Conservation (phyloP, 257 asterid species). For the Lycium barbarum region DNA sequence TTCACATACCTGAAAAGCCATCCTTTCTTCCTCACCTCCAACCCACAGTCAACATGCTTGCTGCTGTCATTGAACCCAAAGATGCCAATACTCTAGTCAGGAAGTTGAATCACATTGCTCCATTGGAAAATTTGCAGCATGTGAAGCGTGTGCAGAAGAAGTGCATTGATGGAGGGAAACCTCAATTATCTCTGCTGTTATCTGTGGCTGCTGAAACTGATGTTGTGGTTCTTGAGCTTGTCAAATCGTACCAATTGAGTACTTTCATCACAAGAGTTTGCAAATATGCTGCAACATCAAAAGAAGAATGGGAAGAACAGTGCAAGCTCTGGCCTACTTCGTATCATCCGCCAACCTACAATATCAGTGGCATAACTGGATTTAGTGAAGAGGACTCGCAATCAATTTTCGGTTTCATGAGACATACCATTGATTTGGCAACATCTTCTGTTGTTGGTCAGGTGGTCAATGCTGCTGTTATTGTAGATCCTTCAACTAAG, state of each 20-base stretch:
- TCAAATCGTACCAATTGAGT: slow-evolving; percentile 86
- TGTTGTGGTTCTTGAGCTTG: slow-evolving; percentile 56
- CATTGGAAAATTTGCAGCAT: slow-evolving; percentile 88
- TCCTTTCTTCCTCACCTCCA: slow-evolving; percentile 69
- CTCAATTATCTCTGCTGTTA: slow-evolving; percentile 65
- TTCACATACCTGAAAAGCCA: slow-evolving; percentile 73
- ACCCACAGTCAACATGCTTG: slow-evolving; percentile 69
- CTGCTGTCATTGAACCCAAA: slow-evolving; percentile 74
- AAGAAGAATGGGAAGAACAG: slow-evolving; percentile 98
- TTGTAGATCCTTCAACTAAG: slow-evolving; percentile 83
- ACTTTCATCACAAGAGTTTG: slow-evolving; percentile 82
- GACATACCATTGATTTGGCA: slow-evolving; percentile 65
- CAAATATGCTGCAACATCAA: slow-evolving; percentile 80
- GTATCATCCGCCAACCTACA: slow-evolving; percentile 91
- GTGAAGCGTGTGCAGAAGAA: slow-evolving; percentile 80
- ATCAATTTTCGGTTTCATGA: slow-evolving; percentile 69
- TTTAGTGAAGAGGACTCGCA: slow-evolving; percentile 72
- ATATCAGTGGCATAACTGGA: slow-evolving; percentile 88
- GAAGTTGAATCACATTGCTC: slow-evolving; percentile 78
- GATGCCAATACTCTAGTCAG: slow-evolving; percentile 74
- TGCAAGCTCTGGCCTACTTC: slow-evolving; percentile 98
- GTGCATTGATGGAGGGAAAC: slow-evolving; percentile 65
- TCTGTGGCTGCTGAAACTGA: slow-evolving; percentile 57
- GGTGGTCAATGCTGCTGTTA: slow-evolving; percentile 89
- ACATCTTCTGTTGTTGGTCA: slow-evolving; percentile 50